These are phyloP conservation scores for Rhizopogon salebrosus DNA, from an alignment of 768 basidiomycete genomes.

Conservation along the genomic window DNA sequence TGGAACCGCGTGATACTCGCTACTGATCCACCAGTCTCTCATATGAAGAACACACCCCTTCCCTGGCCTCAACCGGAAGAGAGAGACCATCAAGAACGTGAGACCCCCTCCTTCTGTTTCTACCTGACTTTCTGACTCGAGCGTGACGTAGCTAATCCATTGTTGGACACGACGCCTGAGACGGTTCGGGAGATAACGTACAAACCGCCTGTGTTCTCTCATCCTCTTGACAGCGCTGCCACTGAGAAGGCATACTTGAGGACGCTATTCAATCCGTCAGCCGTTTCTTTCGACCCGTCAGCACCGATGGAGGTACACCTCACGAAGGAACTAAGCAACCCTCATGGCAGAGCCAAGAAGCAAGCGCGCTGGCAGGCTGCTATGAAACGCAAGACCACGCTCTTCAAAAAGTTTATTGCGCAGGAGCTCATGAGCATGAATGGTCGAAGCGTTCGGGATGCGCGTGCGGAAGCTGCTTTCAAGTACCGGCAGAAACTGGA, in stretches of 20 bases:
- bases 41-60: conserved; percentile 43
- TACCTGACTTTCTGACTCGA: not conserved
- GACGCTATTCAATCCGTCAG: conserved; percentile 36
- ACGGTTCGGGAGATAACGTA: conserved; percentile 69
- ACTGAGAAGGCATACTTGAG: conserved; percentile 59
- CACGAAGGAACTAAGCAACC: conserved; percentile 69
- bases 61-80: conserved; percentile 65
- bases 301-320: conserved; percentile 65
- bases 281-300: conserved; percentile 41
- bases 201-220: conserved; percentile 49
- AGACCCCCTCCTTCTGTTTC: not conserved
- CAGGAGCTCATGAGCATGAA: conserved; percentile 52
- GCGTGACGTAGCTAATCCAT: conserved; percentile 22
- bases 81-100: conserved; percentile 29
- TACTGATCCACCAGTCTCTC: conserved; percentile 54
- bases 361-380: conserved; percentile 68
- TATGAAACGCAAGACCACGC: conserved; percentile 38
- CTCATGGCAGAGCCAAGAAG: conserved; percentile 79
- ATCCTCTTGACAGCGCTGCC: conserved; percentile 35
- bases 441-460: conserved; percentile 57
- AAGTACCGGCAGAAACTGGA: conserved; percentile 62
- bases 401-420: conserved; percentile 49
- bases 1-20: conserved; percentile 72
- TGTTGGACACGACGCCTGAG: conserved; percentile 63
- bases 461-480: conserved; percentile 69